Evolutionary conservation across 805 yeast genomes (phyloP).

Genomic region (Saturnispora mendoncae): DNA sequence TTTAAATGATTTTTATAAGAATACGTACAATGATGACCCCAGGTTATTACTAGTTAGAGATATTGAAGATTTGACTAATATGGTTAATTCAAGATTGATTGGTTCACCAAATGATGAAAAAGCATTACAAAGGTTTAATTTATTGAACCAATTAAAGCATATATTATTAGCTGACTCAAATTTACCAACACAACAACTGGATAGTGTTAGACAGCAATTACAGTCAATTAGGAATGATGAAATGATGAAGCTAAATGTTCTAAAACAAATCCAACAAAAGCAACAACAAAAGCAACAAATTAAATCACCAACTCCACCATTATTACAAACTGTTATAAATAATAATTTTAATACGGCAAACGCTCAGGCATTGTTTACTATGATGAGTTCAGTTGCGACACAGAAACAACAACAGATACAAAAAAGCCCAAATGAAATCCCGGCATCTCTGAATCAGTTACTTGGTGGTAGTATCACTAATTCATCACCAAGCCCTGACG

Average conservation of each 20-base stretch:
- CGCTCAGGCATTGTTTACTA: constrained; percentile 19
- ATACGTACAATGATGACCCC: neutral
- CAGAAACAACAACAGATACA: neutral
- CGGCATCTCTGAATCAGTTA: constrained; percentile 2
- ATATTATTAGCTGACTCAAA: constrained; percentile 28
- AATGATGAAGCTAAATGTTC: constrained; percentile 19
- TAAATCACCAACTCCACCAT: constrained; percentile 7
- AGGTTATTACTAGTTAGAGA: constrained; percentile 20
- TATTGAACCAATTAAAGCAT: constrained; percentile 35
- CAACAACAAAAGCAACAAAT: constrained; percentile 17
- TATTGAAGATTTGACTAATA: constrained; percentile 32
- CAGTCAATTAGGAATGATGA: constrained; percentile 29
- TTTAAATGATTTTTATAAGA: neutral
- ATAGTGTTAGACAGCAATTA: constrained; percentile 27
- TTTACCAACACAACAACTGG: constrained; percentile 26
- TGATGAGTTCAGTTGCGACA: constrained; percentile 19
- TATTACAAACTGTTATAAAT: neutral
- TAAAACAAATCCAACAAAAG: constrained; percentile 19
- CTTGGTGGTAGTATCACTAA: constrained; percentile 2
- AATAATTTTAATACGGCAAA: constrained; percentile 12
- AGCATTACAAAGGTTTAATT: constrained; percentile 35
- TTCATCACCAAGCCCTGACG: no score
- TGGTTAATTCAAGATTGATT: constrained; percentile 34
- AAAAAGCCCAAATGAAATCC: constrained; percentile 2
- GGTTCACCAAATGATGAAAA: constrained; percentile 32